phyloP scores from a whole-genome alignment of 768 basidiomycete species.

The Dioszegia hungarica region DNA sequence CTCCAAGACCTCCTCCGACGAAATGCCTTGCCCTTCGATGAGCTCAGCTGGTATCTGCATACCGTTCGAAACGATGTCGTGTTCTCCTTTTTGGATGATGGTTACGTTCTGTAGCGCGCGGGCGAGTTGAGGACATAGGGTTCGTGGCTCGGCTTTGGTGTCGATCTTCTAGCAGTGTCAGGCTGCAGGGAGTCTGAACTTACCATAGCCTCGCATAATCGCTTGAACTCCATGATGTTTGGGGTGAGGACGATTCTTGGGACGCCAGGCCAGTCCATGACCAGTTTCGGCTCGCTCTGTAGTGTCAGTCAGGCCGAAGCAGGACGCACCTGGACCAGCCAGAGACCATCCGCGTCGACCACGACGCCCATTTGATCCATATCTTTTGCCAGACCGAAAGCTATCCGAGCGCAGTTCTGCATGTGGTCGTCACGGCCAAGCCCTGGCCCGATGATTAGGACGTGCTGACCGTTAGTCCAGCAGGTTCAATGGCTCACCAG shows the following conservation, averaged over 20 bases:
- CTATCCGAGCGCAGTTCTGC: constrained; percentile 72
- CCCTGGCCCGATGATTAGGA: constrained; percentile 88
- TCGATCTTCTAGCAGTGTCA: constrained; percentile 47
- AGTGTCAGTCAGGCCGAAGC: not conserved
- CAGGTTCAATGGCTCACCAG: constrained; percentile 51
- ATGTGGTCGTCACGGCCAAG: constrained; percentile 87
- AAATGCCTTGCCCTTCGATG: constrained; percentile 51
- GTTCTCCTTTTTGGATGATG: constrained; percentile 78
- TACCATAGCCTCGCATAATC: constrained; percentile 70
- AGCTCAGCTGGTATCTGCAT: constrained; percentile 35
- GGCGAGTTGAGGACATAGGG: constrained; percentile 69
- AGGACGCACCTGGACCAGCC: constrained; percentile 56
- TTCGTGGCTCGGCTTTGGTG: constrained; percentile 31
- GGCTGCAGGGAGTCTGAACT: constrained; percentile 26
- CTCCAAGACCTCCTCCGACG: constrained; percentile 56
- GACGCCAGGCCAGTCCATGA: constrained; percentile 65
- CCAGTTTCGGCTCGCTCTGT: constrained; percentile 65
- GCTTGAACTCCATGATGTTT: constrained; percentile 86
- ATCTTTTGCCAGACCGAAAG: constrained; percentile 66
- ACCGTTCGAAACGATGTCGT: constrained; percentile 69
- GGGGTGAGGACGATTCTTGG: constrained; percentile 84
- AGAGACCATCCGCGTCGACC: constrained; percentile 89
- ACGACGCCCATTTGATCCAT: constrained; percentile 76
- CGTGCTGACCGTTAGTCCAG: constrained; percentile 55
- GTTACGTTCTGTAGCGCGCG: constrained; percentile 76